Conservation (phyloP, 306 rosid species). For the Ceratonia siliqua region DNA sequence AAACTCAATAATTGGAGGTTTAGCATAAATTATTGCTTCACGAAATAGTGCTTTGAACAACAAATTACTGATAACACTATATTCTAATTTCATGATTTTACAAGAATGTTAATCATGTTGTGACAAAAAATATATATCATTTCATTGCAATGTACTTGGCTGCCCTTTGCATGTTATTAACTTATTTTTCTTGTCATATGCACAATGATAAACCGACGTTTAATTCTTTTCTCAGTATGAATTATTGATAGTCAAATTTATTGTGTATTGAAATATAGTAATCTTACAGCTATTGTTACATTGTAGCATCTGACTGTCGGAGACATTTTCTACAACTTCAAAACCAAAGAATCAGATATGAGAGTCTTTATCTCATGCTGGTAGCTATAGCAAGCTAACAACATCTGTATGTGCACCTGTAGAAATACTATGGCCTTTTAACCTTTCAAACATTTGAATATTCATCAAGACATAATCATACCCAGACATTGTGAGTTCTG, state of each 20-base stretch:
- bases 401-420: no score
- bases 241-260: constrained; percentile 16
- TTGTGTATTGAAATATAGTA: background rate
- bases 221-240: background rate
- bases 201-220: background rate
- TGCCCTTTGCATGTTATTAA: background rate
- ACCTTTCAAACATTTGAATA: no score
- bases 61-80: no score
- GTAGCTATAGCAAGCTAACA: background rate
- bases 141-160: background rate
- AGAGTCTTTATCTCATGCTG: background rate
- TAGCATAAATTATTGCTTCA: no score
- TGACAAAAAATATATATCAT: background rate
- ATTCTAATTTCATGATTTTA: background rate
- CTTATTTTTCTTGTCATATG: background rate
- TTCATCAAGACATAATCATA: no score
- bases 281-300: constrained; percentile 22
- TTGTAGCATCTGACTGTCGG: background rate
- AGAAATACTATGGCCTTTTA: no score
- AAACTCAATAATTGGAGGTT: no score
- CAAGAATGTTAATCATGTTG: background rate
- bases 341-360: no score
- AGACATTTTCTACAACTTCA: background rate
- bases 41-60: no score
- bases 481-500: no score